Base-by-base conservation (phyloP, 2,329 filamentous ascomycete genomes). In the Fusarium beomiforme region DNA sequence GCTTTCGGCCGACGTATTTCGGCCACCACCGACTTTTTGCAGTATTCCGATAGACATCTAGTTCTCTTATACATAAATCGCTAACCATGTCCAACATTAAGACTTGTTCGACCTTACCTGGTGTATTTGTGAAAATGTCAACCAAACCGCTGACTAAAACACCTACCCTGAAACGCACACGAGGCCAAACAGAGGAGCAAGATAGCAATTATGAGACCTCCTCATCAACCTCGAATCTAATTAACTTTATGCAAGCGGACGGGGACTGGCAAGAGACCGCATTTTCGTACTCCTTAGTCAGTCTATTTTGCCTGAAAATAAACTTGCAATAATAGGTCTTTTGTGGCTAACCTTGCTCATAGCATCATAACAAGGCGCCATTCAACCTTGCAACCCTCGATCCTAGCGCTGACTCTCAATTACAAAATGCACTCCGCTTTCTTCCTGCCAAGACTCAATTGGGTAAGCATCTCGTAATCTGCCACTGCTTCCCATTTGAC, bases 1-100 rank as follows among this genome's bases (percentile, higher is more conserved):
- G 54, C 36, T 67, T 67, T 67, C 64, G 64, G 64, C 63, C 64
- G 64, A 67, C 29, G 29, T 59, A 67, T 67, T 67, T 67, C 64
- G 64, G 64, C 12, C 64, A 67, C 49, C 46, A 67, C 64, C 64
- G 64, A 67, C 64, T 67, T 67, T 67, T 37, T 14, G 14, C 11
- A 11, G 16, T 10, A 5, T 11, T 36, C 53, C 43, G 60, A 66
- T 31, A n/a, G n/a, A 14, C 19, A 31, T 23, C 24, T 7, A 5
- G 6, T 14, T 16, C 4, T 51, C 47, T 51, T 36, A 36, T 36
- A 36, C 13, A 51, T 51, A 12, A 17, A 12, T 21, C 21, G 21
- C 12, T 23, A 49, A 9, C n/a, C 8, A 24, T 24, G 17, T 16
- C 17, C 31, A 37, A n/a, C 16, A 23, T 37, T 24, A 9, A 31